Percentiles rank a stretch among this genome's conserved stretches.
Conservation (phyloP, 352 stramenopile species). For the Pythium brachiatum region DNA sequence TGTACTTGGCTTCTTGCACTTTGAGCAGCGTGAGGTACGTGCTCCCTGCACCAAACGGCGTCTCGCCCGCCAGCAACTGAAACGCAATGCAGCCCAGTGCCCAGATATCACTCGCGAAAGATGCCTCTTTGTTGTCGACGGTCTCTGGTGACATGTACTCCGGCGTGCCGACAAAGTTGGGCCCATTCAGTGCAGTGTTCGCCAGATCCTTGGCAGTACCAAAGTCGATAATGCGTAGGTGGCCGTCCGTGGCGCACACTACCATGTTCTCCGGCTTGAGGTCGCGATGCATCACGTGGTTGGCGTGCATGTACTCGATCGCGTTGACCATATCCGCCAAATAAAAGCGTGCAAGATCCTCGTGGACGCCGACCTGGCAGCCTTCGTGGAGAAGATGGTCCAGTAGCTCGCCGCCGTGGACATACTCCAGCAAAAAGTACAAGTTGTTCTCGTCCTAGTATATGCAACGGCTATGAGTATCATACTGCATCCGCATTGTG, state of each 20-base stretch:
- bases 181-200: constrained; percentile 60
- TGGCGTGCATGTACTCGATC: constrained; percentile 91
- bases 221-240: constrained; percentile 83
- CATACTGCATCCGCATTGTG: not conserved
- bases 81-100: constrained; percentile 76
- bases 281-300: constrained; percentile 92
- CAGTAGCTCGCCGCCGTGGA: constrained; percentile 92
- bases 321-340: constrained; percentile 88
- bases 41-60: constrained; percentile 73
- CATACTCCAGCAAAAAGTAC: constrained; percentile 96
- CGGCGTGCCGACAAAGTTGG: constrained; percentile 87
- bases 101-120: constrained; percentile 65
- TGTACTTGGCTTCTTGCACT: constrained; percentile 56
- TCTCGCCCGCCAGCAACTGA: constrained; percentile 77
- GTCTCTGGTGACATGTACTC: constrained; percentile 89
- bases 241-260: constrained; percentile 51
- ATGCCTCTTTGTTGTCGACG: constrained; percentile 77
- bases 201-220: constrained; percentile 76
- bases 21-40: constrained; percentile 81
- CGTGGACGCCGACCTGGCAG: constrained; percentile 69
- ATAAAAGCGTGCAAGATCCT: constrained; percentile 84
- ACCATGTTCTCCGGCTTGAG: constrained; percentile 97
- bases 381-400: constrained; percentile 82
- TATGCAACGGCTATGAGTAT: not conserved
- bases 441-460: constrained; percentile 87